phyloP scores from a whole-genome alignment of 2,329 filamentous ascomycete species.

The Thyridium curvatum region DNA sequence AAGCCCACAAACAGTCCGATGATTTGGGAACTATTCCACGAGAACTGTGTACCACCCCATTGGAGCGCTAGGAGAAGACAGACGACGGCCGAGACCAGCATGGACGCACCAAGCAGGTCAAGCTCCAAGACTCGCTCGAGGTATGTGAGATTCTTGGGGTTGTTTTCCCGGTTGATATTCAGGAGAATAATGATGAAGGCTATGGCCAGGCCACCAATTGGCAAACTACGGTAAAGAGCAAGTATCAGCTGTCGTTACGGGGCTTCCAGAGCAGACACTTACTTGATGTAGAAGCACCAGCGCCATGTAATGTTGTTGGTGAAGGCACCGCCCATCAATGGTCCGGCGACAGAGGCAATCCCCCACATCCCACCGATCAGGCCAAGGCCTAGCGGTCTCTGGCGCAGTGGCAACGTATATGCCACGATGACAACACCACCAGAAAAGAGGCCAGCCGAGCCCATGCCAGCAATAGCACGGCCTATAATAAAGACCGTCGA shows the following conservation, averaged over 20 bases:
- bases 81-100: constrained; percentile 45
- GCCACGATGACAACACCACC: constrained; percentile 37
- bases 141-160: constrained; percentile 23
- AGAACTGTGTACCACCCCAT: constrained; percentile 46
- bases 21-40: constrained; percentile 42
- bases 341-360: constrained; percentile 37
- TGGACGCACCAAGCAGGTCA: constrained; percentile 40
- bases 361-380: constrained; percentile 47
- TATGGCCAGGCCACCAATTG: constrained; percentile 3
- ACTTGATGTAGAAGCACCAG: constrained; percentile 36
- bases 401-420: constrained; percentile 40
- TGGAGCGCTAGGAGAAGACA: constrained; percentile 49
- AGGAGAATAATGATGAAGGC: constrained; percentile 40
- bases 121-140: constrained; percentile 33
- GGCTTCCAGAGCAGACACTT: not conserved
- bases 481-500: constrained; percentile 40
- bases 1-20: constrained; percentile 46
- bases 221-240: not conserved
- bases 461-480: constrained; percentile 39
- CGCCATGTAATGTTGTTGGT: constrained; percentile 38
- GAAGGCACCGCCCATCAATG: constrained; percentile 38
- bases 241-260: not conserved
- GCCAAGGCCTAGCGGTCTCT: constrained; percentile 43
- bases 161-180: constrained; percentile 26
- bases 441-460: constrained; percentile 36